Percentiles rank a stretch among this genome's conserved stretches.
These are phyloP conservation scores for Auricularia heimuer DNA, from an alignment of 768 basidiomycete species.

Conservation along the genomic window DNA sequence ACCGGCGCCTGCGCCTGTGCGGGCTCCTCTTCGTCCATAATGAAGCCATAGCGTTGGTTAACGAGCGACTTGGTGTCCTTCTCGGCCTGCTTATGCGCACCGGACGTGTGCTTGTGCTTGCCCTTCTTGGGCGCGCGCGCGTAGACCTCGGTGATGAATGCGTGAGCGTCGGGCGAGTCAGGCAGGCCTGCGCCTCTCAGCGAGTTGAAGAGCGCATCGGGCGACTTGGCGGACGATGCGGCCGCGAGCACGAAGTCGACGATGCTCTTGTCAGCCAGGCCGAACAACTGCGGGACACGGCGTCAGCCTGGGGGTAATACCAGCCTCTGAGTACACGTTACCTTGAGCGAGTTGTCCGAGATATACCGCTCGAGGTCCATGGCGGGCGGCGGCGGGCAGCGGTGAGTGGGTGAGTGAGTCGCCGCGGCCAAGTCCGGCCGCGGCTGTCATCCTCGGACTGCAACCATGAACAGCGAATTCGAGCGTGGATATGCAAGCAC, in stretches of 20 bases:
- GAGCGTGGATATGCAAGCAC: constrained; percentile 34
- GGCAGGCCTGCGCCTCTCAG: constrained; percentile 74
- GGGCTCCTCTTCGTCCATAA: constrained; percentile 65
- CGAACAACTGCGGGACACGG: constrained; percentile 54
- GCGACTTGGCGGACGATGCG: constrained; percentile 76
- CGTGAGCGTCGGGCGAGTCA: constrained; percentile 66
- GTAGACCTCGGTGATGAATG: constrained; percentile 72
- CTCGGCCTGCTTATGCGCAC: constrained; percentile 55
- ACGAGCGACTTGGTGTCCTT: constrained; percentile 61
- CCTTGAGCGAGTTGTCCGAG: constrained; percentile 9
- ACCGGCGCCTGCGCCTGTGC: not conserved
- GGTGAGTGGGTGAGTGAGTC: no score
- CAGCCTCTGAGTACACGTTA: not conserved
- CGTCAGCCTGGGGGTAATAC: constrained; percentile 5
- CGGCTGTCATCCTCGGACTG: not conserved
- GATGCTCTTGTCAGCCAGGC: constrained; percentile 72
- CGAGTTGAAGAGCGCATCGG: constrained; percentile 66
- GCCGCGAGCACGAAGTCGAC: constrained; percentile 83
- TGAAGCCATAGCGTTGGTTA: constrained; percentile 65
- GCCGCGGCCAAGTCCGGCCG: no score
- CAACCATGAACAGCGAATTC: constrained; percentile 1
- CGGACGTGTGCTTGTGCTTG: constrained; percentile 50
- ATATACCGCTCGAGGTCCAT: constrained; percentile 9
- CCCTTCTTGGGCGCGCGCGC: constrained; percentile 65
- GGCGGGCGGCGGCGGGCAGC: not conserved